Evolutionary conservation across 352 stramenopile genomes (phyloP), one percentile per base, ranked within the genome.

Genomic region (Phytopythium montanum): DNA sequence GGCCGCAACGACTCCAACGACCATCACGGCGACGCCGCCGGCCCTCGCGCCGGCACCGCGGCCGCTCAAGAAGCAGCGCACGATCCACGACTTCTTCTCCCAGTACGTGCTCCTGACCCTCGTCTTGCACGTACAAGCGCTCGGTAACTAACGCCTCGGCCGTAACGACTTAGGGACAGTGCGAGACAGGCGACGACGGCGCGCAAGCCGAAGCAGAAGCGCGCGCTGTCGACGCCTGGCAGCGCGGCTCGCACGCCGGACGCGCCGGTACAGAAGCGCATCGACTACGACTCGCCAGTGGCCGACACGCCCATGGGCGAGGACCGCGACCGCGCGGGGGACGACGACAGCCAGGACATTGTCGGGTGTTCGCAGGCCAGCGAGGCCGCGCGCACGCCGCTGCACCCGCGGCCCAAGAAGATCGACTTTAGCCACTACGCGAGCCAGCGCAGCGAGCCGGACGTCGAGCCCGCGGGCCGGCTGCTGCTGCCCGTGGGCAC

Each of bases 31-130:
- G 19, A 49, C 56, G 26, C 44, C 56, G 31, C 42, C 29, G 49
- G 9, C 46, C 18, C 5, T 21, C 13, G 13, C 44, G 25, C 10
- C 60, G 3, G 18, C 33, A 12, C 1, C 33, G 33, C 25, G 18
- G 36, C 50, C 56, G 23, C 56, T 65, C 59, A 91, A 90, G 72
- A 93, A 91, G 62, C 85, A 95, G 70, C 83, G 85, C 29, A 92
- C 82, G 13, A 89, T 95, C 60, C 81, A 90, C 67, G 85, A 95
- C 56, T 95, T 92, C 60, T 95, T 95, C 38, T 73, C 75, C 3
- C 77, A 88, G 69, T 73, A 57, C 53, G 68, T 56, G 16, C 54
- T n/a, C 1, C 5, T 36, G 31, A 36, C 31, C 14, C 38, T 19
- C 9, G 6, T 45, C 5, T 6, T 45, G 1, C 23, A 6, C 1